Percentiles rank a stretch among this genome's conserved stretches.
phyloP scores from a whole-genome alignment of 805 yeast species.

The Saccharomycopsis oosterbeekiorum region DNA sequence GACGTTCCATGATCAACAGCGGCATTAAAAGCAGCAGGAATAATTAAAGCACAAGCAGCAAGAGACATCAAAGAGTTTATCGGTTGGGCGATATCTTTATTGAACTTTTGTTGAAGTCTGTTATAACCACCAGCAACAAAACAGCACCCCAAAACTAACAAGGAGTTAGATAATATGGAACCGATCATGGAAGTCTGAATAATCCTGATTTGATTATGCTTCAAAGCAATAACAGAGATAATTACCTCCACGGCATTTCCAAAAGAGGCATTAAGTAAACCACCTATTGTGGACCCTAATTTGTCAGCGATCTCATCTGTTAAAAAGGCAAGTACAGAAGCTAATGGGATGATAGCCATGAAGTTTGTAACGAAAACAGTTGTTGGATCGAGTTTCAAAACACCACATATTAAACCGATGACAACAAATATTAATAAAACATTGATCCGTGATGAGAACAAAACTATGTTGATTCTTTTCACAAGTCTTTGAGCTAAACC shows the following conservation, averaged over 20 bases:
- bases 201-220: constrained; percentile 77
- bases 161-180: constrained; percentile 75
- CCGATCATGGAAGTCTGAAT: constrained; percentile 98
- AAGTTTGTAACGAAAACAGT: constrained; percentile 66
- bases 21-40: constrained; percentile 94
- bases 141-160: constrained; percentile 88
- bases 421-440: constrained; percentile 78
- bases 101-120: constrained; percentile 76
- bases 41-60: constrained; percentile 75
- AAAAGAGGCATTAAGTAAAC: constrained; percentile 89
- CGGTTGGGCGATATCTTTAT: constrained; percentile 95
- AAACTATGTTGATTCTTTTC: not conserved
- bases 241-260: constrained; percentile 97
- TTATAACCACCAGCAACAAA: constrained; percentile 88
- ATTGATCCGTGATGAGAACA: constrained; percentile 57
- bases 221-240: constrained; percentile 83
- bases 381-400: constrained; percentile 41
- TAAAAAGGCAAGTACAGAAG: constrained; percentile 81
- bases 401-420: constrained; percentile 69
- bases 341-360: constrained; percentile 88
- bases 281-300: constrained; percentile 91
- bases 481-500: not conserved
- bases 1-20: constrained; percentile 43
- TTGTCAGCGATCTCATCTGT: constrained; percentile 86
- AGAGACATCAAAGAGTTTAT: constrained; percentile 91